phyloP scores from a whole-genome alignment of 768 basidiomycete species.

The Podaxis pistillaris region DNA sequence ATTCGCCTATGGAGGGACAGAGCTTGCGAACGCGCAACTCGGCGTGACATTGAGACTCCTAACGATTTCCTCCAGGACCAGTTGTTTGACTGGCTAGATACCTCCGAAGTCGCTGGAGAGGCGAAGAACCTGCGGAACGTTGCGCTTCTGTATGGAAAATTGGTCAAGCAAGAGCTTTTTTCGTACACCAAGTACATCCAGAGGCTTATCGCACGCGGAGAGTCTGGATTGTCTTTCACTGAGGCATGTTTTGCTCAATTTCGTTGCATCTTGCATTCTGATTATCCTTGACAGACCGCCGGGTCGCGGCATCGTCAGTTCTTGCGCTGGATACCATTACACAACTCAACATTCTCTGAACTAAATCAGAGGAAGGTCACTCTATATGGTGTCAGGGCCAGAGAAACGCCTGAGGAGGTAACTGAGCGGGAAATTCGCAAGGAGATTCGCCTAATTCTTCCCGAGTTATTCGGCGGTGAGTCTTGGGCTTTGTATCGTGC shows the following conservation, averaged over 20 bases:
- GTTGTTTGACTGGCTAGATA: conserved; percentile 81
- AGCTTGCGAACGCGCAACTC: conserved; percentile 59
- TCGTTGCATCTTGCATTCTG: background rate
- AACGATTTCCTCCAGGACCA: conserved; percentile 69
- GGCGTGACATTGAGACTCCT: conserved; percentile 59
- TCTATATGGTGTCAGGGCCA: conserved; percentile 64
- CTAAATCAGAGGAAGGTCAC: conserved; percentile 68
- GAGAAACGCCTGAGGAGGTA: conserved; percentile 69
- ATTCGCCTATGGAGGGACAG: conserved; percentile 62
- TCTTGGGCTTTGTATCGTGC: background rate
- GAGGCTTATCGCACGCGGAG: conserved; percentile 78
- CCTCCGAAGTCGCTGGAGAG: conserved; percentile 59
- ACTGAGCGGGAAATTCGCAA: conserved; percentile 71
- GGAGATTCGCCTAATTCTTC: conserved; percentile 63
- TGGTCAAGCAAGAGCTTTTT: conserved; percentile 69
- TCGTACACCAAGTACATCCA: conserved; percentile 76
- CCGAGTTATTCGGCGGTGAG: conserved; percentile 66
- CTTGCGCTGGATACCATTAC: conserved; percentile 70
- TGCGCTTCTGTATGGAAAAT: conserved; percentile 67
- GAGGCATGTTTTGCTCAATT: conserved; percentile 40
- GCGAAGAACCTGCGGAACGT: conserved; percentile 54
- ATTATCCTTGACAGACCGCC: conserved; percentile 30
- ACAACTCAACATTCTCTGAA: conserved; percentile 55
- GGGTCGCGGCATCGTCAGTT: conserved; percentile 69
- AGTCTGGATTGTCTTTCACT: conserved; percentile 51